phyloP scores from a whole-genome alignment of 148 eudicot genomes.

The Nepenthes mirabilis region DNA sequence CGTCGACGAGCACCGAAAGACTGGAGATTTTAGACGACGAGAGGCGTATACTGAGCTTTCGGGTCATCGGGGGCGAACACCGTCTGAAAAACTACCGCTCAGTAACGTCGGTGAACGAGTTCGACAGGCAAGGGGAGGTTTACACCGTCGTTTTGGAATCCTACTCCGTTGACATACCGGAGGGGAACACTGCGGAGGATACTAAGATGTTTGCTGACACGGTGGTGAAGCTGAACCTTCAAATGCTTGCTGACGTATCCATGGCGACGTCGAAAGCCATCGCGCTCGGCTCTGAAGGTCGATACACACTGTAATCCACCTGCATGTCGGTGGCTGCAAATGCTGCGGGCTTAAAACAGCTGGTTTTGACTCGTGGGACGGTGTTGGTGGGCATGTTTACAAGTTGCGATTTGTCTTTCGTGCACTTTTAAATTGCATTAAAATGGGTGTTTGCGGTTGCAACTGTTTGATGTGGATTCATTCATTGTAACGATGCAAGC shows the following conservation, averaged over 20 bases:
- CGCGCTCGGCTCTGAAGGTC: background rate
- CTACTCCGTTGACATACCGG: slow-evolving; percentile 29
- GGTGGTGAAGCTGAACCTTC: slow-evolving; percentile 32
- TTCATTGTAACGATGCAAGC: slow-evolving; percentile 2
- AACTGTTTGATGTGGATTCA: background rate
- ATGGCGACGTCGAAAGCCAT: slow-evolving; percentile 8
- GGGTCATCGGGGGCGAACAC: slow-evolving; percentile 55
- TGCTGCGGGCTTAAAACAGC: slow-evolving; percentile 5
- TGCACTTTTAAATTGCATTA: slow-evolving; percentile 2
- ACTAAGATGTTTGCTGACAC: slow-evolving; percentile 42
- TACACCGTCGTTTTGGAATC: slow-evolving; percentile 32
- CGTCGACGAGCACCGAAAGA: slow-evolving; percentile 59
- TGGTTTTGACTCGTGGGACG: slow-evolving; percentile 10
- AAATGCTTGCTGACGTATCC: slow-evolving; percentile 22
- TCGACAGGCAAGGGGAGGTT: slow-evolving; percentile 11
- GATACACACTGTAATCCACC: slow-evolving; percentile 1
- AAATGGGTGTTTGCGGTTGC: slow-evolving; percentile 3
- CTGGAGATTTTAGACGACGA: slow-evolving; percentile 57
- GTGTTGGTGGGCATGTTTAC: slow-evolving; percentile 14
- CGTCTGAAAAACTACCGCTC: slow-evolving; percentile 54
- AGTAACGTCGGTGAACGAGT: slow-evolving; percentile 48
- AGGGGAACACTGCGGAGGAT: slow-evolving; percentile 34
- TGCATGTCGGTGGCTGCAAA: background rate
- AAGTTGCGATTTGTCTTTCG: slow-evolving; percentile 15
- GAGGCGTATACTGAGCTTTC: slow-evolving; percentile 37